These are phyloP conservation scores for Aspergillus coremiiformis DNA, from an alignment of 495 filamentous ascomycete genomes.

Conservation along the genomic window DNA sequence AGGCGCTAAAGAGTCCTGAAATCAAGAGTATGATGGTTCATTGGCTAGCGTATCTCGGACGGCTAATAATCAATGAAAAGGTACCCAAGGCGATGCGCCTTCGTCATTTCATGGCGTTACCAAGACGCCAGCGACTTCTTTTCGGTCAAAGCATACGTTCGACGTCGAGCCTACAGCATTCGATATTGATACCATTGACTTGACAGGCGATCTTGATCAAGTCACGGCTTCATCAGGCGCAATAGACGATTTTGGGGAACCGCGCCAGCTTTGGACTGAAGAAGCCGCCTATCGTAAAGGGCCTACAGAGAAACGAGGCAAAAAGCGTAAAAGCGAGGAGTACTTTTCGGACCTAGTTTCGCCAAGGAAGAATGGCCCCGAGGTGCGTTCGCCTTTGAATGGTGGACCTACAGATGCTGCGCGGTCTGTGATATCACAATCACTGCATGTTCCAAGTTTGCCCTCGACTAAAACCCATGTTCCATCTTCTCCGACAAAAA, in stretches of 20 bases:
- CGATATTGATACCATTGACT: slow-evolving; percentile 58
- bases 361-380: slow-evolving; percentile 21
- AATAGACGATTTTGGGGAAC: slow-evolving; percentile 44
- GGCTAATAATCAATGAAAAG: slow-evolving; percentile 14
- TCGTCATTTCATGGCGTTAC: slow-evolving; percentile 16
- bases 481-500: slow-evolving; percentile 3
- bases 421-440: neutral
- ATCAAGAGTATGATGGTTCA: slow-evolving; percentile 18
- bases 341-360: slow-evolving; percentile 45
- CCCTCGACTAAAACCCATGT: neutral
- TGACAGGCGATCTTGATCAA: slow-evolving; percentile 53
- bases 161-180: slow-evolving; percentile 16
- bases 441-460: neutral
- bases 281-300: slow-evolving; percentile 42
- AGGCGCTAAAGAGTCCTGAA: slow-evolving; percentile 8
- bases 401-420: neutral
- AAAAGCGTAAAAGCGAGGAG: slow-evolving; percentile 71
- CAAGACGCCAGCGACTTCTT: slow-evolving; percentile 16
- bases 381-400: slow-evolving; percentile 17
- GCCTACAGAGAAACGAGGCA: slow-evolving; percentile 44
- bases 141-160: slow-evolving; percentile 15
- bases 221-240: slow-evolving; percentile 34
- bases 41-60: neutral
- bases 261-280: slow-evolving; percentile 52
- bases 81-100: slow-evolving; percentile 20